Evolutionary conservation across 2,329 filamentous ascomycete genomes (phyloP), one percentile per base, ranked within the genome.

Genomic region (Coniosporium tulheliwenetii): DNA sequence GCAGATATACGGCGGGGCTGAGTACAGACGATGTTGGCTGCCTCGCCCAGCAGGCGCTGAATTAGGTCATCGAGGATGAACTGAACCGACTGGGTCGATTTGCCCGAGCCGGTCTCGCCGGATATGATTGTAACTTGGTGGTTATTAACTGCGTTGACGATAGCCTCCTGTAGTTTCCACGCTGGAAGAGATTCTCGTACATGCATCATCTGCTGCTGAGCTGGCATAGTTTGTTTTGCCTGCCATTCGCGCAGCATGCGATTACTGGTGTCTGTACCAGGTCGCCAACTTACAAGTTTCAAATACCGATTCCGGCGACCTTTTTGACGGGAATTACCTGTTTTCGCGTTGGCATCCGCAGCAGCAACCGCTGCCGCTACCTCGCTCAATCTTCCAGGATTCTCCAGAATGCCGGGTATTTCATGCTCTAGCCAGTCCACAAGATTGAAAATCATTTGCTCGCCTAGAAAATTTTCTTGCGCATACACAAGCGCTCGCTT

Each of bases 91-190:
- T 98, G 91, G 0, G 91, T 96, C 38, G 85, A 94, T 61, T 98
- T 98, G 54, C 91, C 91, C 13, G 85, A 94, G 40, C 91, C 91
- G 3, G 91, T 98, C 62, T 96, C 91, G 49, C 91, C 91, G 36
- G 87, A 93, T 50, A 98, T 91, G 52, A 98, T 95, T 1, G 85
- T 94, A 39, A 98, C 86, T 58, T 95, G 81, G 52, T 89, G 77
- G 4, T 70, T 65, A 35, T 71, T 71, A 38, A 98, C 83, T 0
- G 83, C 81, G 14, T 73, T 59, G 8, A 96, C 75, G 29, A 98
- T 84, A 1, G 71, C 67, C 14, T 89, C 78, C 50, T 76, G 78
- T 51, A 91, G 76, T 44, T 75, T 74, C 91, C 91, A 98, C 2
- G 91, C 91, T 2, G 91, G 91, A 2, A 98, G 65, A 37, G 70